Base-by-base conservation (phyloP, 371 early-diverging fungal genomes). In the Mucor plumbeus region DNA sequence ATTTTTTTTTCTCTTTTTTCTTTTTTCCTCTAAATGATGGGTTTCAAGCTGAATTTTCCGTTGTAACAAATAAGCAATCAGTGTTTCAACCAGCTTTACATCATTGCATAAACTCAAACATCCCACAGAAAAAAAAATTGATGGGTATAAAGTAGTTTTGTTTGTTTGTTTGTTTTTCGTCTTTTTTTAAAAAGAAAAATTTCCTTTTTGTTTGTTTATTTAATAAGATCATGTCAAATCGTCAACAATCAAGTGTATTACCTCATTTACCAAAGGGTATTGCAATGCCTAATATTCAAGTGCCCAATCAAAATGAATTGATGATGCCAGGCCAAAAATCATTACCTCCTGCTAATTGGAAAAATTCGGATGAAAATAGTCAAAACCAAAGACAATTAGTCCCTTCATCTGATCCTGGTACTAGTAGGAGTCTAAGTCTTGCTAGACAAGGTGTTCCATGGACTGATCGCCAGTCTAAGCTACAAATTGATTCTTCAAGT, bases 261-360 rank as follows among this genome's bases (percentile, higher is more conserved):
- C 78, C 78, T 21, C 81, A 81, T 68, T 59, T 81, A 31, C 78
- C 81, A 7, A 71, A 71, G 47, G 75, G 78, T n/a, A 69, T 68
- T 53, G 58, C 67, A 33, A 70, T 76, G 67, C 74, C 73, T 4
- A 50, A 73, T 7, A 48, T 56, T 14, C 66, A 64, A 55, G 67
- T 62, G 2, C 39, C 59, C 13, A 48, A 56, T 33, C 9, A 31
- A 6, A 19, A 39, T 11, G 39, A 48, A 21, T 61, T 59, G 11
- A 43, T 59, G 26, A 76, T 70, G 69, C 74, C 73, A 4, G 73
- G 73, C n/a, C 60, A 69, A 43, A 69, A 69, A 35, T 15, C 66
- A 7, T 41, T 65, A 17, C 72, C 73, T 21, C 14, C 61, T 19
- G 17, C 44, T 5, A 57, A 69, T 43, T 67, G 61, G 65, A 65